Conservation (phyloP, 768 basidiomycete genomes). For the Phaeotremella skinneri region DNA sequence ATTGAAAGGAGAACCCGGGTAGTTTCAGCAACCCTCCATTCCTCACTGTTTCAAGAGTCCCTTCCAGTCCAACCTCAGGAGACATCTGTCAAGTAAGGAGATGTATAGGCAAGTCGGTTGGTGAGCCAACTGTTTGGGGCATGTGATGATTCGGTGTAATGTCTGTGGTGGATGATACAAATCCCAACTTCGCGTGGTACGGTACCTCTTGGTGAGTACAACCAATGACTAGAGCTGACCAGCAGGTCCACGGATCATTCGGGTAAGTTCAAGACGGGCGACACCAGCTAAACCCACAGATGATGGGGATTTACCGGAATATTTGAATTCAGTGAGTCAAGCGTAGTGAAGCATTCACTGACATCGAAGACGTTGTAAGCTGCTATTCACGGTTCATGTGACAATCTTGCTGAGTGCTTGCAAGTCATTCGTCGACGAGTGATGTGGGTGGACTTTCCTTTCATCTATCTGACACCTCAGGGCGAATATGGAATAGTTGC, state of each 20-base stretch:
- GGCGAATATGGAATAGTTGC: constrained; percentile 34
- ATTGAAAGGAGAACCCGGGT: too few relatives aligned
- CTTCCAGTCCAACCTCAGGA: too few relatives aligned
- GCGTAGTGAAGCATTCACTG: not conserved
- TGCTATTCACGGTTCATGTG: not conserved
- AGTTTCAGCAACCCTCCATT: too few relatives aligned
- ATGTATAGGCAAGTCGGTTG: too few relatives aligned
- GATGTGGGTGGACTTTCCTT: constrained; percentile 17
- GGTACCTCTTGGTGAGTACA: constrained; percentile 30
- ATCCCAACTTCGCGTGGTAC: constrained; percentile 21
- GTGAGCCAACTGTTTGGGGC: too few relatives aligned
- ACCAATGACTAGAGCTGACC: not conserved
- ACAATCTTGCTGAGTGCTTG: not conserved
- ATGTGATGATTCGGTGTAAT: too few relatives aligned
- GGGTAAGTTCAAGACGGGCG: constrained; percentile 10
- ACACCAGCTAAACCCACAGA: constrained; percentile 11
- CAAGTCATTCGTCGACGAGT: constrained; percentile 26
- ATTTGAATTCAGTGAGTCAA: constrained; percentile 19
- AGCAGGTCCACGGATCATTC: constrained; percentile 18
- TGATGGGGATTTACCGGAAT: constrained; percentile 5
- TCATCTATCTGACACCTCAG: constrained; percentile 8
- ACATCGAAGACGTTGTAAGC: constrained; percentile 17
- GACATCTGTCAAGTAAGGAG: too few relatives aligned
- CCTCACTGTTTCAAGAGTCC: too few relatives aligned
- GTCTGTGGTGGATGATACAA: constrained; percentile 29